Base-by-base conservation (phyloP, 176 grass and related monocot species). In the Avena atlantica region DNA sequence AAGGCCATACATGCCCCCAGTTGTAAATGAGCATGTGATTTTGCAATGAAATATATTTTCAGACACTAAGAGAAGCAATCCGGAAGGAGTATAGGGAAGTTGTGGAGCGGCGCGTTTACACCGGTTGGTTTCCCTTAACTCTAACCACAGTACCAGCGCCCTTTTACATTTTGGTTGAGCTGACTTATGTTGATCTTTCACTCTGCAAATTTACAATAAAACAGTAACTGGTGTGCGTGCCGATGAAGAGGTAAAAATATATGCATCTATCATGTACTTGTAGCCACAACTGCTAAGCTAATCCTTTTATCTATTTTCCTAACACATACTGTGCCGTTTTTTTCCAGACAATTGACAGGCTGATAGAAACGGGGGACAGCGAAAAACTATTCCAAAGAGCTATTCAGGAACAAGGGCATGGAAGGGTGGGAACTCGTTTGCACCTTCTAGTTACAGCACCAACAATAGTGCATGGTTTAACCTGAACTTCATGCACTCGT, bases 341-440 rank as follows among this genome's bases (percentile, higher is more conserved):
- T 70, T 34, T 75, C 34, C 84, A 98, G 96, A 95, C 96, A 58
- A 92, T 98, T 45, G 90, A 98, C 47, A 89, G 12, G 62, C 79
- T 95, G 25, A 92, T 98, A 86, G 84, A 98, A 93, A 92, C 93
- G 23, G 96, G 93, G 6, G 81, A 98, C 25, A 90, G 90, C 17
- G 93, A 98, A 86, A 92, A 95, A 61, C 87, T 94, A 63, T 98
- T 98, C 80, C 85, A 95, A 79, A 92, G 85, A 74, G 96, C 93
- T 31, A 95, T 98, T 85, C 96, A 92, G 68, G 96, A 95, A 88
- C 93, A 95, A 87, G 95, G 93, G 17, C 91, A 92, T 70, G 91
- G 93, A 71, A 86, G 91, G 96, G 96, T 95, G 78, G 15, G 11
- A 12, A 68, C 58, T 83, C 6, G 72, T 80, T 25, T 55, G 13